Evolutionary conservation across 306 rosid genomes (phyloP).

Genomic region (Gynostemma pentaphyllum): DNA sequence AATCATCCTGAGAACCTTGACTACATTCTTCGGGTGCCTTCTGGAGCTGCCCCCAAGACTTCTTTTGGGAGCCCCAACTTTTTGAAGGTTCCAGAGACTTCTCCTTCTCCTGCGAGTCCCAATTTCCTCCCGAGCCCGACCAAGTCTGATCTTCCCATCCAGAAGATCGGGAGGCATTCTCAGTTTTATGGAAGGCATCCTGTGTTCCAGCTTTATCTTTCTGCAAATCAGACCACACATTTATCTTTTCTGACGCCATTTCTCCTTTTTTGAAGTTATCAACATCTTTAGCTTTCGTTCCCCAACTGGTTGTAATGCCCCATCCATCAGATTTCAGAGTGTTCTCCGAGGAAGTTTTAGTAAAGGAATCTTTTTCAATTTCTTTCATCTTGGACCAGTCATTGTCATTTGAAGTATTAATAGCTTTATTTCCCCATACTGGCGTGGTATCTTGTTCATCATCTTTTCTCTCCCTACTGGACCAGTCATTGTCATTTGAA

Average conservation of each 20-base stretch:
- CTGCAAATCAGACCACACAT: neutral
- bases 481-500: slow-evolving; percentile 9
- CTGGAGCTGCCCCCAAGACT: slow-evolving; percentile 7
- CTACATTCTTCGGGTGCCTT: neutral
- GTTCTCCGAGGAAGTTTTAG: neutral
- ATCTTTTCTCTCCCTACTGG: slow-evolving; percentile 15
- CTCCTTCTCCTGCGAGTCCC: slow-evolving; percentile 10
- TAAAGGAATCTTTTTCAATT: neutral
- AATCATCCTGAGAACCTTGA: slow-evolving; percentile 8
- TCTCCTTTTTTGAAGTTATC: neutral
- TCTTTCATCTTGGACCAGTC: slow-evolving; percentile 6
- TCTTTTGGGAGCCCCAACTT: slow-evolving; percentile 12
- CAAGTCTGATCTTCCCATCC: slow-evolving; percentile 10
- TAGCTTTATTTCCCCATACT: slow-evolving; percentile 13
- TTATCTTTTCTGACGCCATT: neutral
- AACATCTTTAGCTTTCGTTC: slow-evolving; percentile 1
- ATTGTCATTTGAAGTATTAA: neutral
- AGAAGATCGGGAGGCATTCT: neutral
- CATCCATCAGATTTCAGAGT: neutral
- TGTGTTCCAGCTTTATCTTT: neutral
- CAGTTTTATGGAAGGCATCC: neutral
- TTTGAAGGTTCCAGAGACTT: neutral
- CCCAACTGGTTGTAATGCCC: neutral
- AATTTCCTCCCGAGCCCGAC: slow-evolving; percentile 9
- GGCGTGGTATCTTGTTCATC: neutral